Evolutionary conservation across 2,329 filamentous ascomycete species (phyloP), one percentile per base, ranked within the genome.

Genomic region (Phymatotrichopsis omnivora): DNA sequence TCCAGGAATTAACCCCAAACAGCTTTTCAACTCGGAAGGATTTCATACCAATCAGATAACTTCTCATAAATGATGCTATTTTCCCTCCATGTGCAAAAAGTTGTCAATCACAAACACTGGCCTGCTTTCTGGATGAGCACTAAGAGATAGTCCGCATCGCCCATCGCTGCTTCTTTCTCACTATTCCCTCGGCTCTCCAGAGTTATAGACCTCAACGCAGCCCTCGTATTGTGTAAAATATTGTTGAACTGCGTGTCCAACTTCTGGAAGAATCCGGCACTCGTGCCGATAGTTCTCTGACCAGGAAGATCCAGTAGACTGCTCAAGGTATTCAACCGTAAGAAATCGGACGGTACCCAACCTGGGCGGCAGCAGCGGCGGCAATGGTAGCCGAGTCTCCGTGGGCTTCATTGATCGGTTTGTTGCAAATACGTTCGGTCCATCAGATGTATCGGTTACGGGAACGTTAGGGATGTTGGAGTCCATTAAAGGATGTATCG

Each of bases 321-420:
- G 64, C 84, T 93, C 55, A 96, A 76, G 59, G 79, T 94, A 64
- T 96, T 95, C 66, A 93, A 82, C 84, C 87, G 96, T 0, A 85
- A 93, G 62, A 98, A 98, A 98, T 78, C 0, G 91, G 91, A 7
- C 83, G 73, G 61, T 95, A 96, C 7, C 91, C 89, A 37, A 96
- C 87, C 53, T 87, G 77, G 1, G 70, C 67, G n/a, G n/a, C n/a
- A 1, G 89, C 91, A 5, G 91, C 78, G 30, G 81, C 78, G 49
- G 76, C 76, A 58, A 98, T 94, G 0, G 84, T 94, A 2, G 79
- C 76, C 6, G 80, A 79, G 60, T 98, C 91, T 4, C 91, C 87
- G 43, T 83, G 77, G 1, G 89, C 86, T 63, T 96, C 89, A 48
- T 89, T 81, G 8, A 96, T 84, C 1, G 83, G 82, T n/a, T n/a